phyloP scores from a whole-genome alignment of 768 basidiomycete genomes.

The Pholiota microspora region DNA sequence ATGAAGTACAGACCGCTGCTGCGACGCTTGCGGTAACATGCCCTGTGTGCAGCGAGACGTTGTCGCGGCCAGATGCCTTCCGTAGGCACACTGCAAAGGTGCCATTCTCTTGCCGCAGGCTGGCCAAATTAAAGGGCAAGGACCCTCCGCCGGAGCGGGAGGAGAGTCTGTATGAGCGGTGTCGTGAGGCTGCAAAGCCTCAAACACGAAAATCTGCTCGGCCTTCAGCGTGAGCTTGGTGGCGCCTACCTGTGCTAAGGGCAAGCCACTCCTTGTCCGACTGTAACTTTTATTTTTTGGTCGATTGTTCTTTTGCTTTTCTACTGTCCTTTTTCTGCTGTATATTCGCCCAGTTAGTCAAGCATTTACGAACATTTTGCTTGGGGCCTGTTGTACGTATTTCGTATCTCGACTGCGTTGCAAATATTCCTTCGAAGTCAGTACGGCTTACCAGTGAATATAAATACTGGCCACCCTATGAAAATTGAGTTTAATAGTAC shows the following conservation, averaged over 20 bases:
- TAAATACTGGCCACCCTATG: no score
- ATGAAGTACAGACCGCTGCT: slow-evolving; percentile 9
- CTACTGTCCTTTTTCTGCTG: background rate
- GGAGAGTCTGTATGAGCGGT: slow-evolving; percentile 1
- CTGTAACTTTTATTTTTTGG: background rate
- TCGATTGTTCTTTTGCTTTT: background rate
- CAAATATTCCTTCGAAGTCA: no score
- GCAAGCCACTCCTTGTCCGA: background rate
- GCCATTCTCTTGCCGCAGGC: background rate
- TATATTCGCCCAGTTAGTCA: no score
- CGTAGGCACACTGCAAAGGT: background rate
- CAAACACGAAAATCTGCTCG: background rate
- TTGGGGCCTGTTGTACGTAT: no score
- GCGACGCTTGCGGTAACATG: slow-evolving; percentile 12
- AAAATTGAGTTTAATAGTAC: no score
- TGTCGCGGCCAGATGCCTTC: slow-evolving; percentile 3
- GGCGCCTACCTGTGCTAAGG: no score
- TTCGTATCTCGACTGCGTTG: no score
- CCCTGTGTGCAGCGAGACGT: slow-evolving; percentile 12
- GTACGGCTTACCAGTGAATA: no score
- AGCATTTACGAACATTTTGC: no score
- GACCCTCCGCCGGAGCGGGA: background rate
- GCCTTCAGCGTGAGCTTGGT: background rate
- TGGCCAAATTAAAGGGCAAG: background rate
- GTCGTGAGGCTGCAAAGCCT: slow-evolving; percentile 7